phyloP scores from a whole-genome alignment of 345 rosid genomes.

The Arabis alpina region DNA sequence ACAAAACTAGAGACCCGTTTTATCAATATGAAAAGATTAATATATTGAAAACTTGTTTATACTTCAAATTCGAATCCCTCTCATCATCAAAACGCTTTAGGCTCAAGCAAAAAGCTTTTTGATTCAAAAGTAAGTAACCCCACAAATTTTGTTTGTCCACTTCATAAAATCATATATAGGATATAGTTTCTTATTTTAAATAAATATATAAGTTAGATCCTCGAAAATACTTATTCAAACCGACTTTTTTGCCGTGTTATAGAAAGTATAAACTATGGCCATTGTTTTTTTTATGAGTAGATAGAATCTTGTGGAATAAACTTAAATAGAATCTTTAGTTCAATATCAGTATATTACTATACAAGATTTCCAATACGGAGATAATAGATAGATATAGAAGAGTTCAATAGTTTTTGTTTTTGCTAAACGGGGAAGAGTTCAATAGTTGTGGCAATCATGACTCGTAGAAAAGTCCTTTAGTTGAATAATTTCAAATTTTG shows the following conservation, averaged over 20 bases:
- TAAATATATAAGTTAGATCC: slow-evolving; percentile 1
- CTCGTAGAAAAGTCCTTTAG: neutral
- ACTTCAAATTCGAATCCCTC: slow-evolving; percentile 25
- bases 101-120: slow-evolving; percentile 12
- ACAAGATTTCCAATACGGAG: neutral
- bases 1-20: neutral
- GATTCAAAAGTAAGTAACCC: slow-evolving; percentile 22
- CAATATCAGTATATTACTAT: neutral
- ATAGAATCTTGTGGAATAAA: neutral
- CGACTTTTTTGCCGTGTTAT: neutral
- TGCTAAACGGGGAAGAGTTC: neutral
- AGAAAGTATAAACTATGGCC: slow-evolving; percentile 7
- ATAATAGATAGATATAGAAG: neutral
- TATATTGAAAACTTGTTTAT: slow-evolving; percentile 10
- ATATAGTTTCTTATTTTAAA: neutral
- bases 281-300: neutral
- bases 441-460: slow-evolving; percentile 31
- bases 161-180: neutral
- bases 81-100: slow-evolving; percentile 21
- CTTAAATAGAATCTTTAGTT: slow-evolving; percentile 2
- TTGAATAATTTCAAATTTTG: slow-evolving; percentile 10
- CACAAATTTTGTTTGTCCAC: slow-evolving; percentile 22
- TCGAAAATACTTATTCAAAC: slow-evolving; percentile 5
- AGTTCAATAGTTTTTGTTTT: slow-evolving; percentile 2
- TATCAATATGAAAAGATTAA: neutral